Evolutionary conservation across 2,329 filamentous ascomycete genomes (phyloP), one percentile per base, ranked within the genome.

Genomic region (Aspergillus tanneri): DNA sequence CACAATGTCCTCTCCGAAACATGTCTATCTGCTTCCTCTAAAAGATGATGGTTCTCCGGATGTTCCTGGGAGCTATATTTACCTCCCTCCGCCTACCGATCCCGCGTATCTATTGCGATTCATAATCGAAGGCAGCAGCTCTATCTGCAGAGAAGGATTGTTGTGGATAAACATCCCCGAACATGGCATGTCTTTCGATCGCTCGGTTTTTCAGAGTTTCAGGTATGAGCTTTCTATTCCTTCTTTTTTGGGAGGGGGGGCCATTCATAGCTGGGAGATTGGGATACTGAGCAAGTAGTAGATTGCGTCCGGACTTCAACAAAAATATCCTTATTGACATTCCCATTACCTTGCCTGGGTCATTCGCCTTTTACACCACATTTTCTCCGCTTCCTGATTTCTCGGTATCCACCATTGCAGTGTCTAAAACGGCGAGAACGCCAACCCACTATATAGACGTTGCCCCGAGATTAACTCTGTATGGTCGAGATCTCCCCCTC

Each of bases 121-220:
- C 71, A 83, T 90, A 59, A 92, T 96, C 60, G 88, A 96, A 71
- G 91, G 93, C 53, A 92, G 90, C 48, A 96, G 92, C 67, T 96
- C 92, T 53, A 93, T 99, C 76, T 96, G 91, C 71, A 84, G 90
- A 58, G 80, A 96, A 72, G 93, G 95, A 50, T 96, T 88, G 66
- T 79, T 99, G 54, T 99, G 93, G 92, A 87, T 96, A 64, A 99
- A 99, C 70, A 88, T 97, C 52, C 93, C 93, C 6, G 81, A 86
- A 52, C 78, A 85, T 61, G 90, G 86, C 50, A 75, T 83, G 41
- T 74, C 83, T 35, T 99, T 97, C 66, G 80, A 83, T 56, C 85
- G 93, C 59, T 79, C 87, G 62, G 79, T 80, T 25, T 99, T 95
- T 70, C 83, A 84, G 62, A 87, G 96, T 73, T 95, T 87, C 80